Base-by-base conservation (phyloP, 495 filamentous ascomycete species). In the Monascus purpureus region DNA sequence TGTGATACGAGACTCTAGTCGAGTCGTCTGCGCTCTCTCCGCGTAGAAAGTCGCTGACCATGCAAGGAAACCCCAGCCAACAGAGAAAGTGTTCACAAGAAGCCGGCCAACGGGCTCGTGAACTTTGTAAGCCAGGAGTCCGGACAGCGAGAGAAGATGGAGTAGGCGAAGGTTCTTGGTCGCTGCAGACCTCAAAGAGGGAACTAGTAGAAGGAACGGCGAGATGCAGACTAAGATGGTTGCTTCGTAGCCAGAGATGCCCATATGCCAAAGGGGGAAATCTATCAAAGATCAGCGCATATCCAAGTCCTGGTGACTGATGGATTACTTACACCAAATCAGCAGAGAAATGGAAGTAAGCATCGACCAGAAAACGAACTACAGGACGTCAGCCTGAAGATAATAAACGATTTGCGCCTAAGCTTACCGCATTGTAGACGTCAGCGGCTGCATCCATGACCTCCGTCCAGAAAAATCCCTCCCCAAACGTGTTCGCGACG, bases 211-310 rank as follows among this genome's bases (percentile, higher is more conserved):
- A n/a, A 95, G 53, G 14, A 86, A 61, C 0, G 92, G 90, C 4
- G 85, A 80, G 31, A 84, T 46, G n/a, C 80, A 86, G 39, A 68
- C 68, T 69, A 93, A 73, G 52, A 99, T 73, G 38, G 88, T 65
- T 16, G 77, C 77, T 58, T 99, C 92, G 41, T 93, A 95, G 35
- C 92, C 92, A 6, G 92, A 99, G 38, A 99, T 86, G 36, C 92
- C 92, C 92, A 99, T 96, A 52, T 95, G 75, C 92, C 92, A 99
- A n/a, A 99, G 71, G 11, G 90, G 90, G 48, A 99, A 99, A 50
- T 93, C 82, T 86, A 39, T 27, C 1, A 32, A 36, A 17, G 9
- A 46, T 59, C 25, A 50, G 50, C 35, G 20, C 23, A 36, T 13
- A 8, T 19, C 19, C 3, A 3, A 14, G 8, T 18, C 23, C 18